These are phyloP conservation scores for Trichoderma sp. DNA, from an alignment of 2,329 filamentous ascomycete genomes.

Conservation along the genomic window DNA sequence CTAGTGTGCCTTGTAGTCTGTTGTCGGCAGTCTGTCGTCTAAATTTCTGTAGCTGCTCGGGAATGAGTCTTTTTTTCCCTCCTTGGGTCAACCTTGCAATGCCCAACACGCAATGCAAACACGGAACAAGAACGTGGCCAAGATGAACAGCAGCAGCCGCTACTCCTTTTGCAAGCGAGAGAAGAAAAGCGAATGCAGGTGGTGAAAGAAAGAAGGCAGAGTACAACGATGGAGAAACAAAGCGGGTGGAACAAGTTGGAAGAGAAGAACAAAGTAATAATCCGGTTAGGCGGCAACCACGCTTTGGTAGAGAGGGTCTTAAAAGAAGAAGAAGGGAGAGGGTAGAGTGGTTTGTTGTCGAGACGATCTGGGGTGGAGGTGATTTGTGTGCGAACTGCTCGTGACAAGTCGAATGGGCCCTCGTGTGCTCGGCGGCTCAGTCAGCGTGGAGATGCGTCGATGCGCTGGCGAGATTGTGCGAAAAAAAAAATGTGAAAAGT, in stretches of 20 bases:
- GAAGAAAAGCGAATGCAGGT: background rate
- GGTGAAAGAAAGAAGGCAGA: background rate
- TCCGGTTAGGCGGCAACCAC: background rate
- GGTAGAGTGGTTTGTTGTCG: background rate
- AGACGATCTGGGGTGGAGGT: background rate
- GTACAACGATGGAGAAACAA: background rate
- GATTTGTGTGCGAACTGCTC: conserved; percentile 15
- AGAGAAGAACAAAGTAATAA: background rate
- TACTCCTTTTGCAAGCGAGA: background rate
- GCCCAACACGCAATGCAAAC: background rate
- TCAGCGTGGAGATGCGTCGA: conserved; percentile 15
- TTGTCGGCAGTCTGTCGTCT: background rate
- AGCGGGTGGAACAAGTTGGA: background rate
- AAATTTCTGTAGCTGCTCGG: background rate
- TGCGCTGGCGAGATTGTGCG: conserved; percentile 7
- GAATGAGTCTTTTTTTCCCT: conserved; percentile 7
- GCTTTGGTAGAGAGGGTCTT: background rate
- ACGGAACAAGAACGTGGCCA: background rate
- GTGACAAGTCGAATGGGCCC: conserved; percentile 10
- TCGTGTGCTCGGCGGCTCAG: conserved; percentile 10
- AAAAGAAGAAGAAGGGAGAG: background rate
- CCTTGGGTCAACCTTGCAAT: background rate
- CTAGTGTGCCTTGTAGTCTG: background rate
- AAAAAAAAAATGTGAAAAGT: background rate
- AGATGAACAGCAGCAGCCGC: background rate